phyloP scores from a whole-genome alignment of 371 early-diverging fungal species.

The Synchytrium microbalum region DNA sequence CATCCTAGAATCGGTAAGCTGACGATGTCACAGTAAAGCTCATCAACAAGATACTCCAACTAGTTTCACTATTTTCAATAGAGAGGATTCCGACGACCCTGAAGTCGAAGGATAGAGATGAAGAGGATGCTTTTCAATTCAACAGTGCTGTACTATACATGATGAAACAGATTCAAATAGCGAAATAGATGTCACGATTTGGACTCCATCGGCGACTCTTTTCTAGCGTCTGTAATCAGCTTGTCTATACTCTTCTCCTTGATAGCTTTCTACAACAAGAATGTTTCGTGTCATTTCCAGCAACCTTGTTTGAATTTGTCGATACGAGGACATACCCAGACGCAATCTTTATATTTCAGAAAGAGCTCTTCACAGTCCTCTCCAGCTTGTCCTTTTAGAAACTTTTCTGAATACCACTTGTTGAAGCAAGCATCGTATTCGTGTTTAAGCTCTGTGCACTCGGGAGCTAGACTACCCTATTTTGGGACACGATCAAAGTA shows the following conservation, averaged over 20 bases:
- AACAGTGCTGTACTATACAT: too few species aligned
- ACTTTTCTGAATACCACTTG: constrained; percentile 91
- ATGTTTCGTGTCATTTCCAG: too few species aligned
- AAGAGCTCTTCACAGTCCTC: constrained; percentile 82
- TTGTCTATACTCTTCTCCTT: constrained; percentile 73
- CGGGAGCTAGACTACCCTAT: constrained; percentile 11
- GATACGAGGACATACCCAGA: constrained; percentile 52
- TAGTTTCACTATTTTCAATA: too few species aligned
- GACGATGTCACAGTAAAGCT: too few species aligned
- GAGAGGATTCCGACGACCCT: too few species aligned
- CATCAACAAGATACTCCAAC: too few species aligned
- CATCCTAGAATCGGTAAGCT: constrained; percentile 40
- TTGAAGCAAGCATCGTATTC: constrained; percentile 89
- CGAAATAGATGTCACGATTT: too few species aligned
- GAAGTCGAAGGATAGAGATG: too few species aligned
- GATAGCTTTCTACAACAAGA: constrained; percentile 50
- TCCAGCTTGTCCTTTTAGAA: constrained; percentile 72
- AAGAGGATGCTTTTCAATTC: too few species aligned
- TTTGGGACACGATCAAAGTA: too few species aligned
- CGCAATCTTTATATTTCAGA: constrained; percentile 73
- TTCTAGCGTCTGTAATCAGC: constrained; percentile 64
- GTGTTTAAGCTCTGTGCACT: constrained; percentile 84
- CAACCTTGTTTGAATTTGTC: too few species aligned
- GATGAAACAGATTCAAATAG: too few species aligned
- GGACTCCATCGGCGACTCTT: constrained; percentile 34